Conservation (phyloP, 2,329 filamentous ascomycete species). For the Hymenoscyphus occultus region DNA sequence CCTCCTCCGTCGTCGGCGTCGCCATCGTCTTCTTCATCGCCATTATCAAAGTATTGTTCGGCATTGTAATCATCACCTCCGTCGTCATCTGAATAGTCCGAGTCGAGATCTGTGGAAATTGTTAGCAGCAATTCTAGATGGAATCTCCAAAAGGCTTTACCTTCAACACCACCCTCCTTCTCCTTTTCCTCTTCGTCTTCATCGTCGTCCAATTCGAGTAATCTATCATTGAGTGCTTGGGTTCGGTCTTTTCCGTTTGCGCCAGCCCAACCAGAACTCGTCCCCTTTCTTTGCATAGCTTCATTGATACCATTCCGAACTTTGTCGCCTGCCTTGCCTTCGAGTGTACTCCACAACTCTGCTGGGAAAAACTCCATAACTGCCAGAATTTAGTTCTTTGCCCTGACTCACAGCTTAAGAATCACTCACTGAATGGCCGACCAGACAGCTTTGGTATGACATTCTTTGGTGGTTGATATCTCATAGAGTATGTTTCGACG, state of each 20-base stretch:
- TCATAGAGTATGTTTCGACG: slow-evolving; percentile 58
- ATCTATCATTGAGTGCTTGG: slow-evolving; percentile 32
- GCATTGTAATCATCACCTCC: slow-evolving; percentile 61
- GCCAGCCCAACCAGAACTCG: slow-evolving; percentile 23
- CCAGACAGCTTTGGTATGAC: slow-evolving; percentile 52
- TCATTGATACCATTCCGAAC: slow-evolving; percentile 27
- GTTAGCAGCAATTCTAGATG: slow-evolving; percentile 10
- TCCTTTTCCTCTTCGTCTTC: slow-evolving; percentile 42
- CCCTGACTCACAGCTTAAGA: not conserved
- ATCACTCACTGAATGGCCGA: slow-evolving; percentile 50
- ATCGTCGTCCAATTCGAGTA: slow-evolving; percentile 24
- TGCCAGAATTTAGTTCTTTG: slow-evolving; percentile 27
- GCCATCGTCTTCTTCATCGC: slow-evolving; percentile 52
- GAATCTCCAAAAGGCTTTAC: slow-evolving; percentile 32
- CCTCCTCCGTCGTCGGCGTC: slow-evolving; percentile 52
- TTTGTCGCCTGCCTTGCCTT: slow-evolving; percentile 35
- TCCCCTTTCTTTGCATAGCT: slow-evolving; percentile 31
- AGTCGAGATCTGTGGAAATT: slow-evolving; percentile 43
- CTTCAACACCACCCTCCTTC: slow-evolving; percentile 37
- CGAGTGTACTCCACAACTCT: slow-evolving; percentile 54
- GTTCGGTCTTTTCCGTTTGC: not conserved
- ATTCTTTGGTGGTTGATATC: slow-evolving; percentile 54
- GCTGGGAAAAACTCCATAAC: slow-evolving; percentile 57
- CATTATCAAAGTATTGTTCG: slow-evolving; percentile 62
- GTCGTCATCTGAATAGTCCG: slow-evolving; percentile 59